Percentiles rank a stretch among this genome's conserved stretches.
Conservation (phyloP, 2,329 filamentous ascomycete species). For the Akanthomyces muscarius region DNA sequence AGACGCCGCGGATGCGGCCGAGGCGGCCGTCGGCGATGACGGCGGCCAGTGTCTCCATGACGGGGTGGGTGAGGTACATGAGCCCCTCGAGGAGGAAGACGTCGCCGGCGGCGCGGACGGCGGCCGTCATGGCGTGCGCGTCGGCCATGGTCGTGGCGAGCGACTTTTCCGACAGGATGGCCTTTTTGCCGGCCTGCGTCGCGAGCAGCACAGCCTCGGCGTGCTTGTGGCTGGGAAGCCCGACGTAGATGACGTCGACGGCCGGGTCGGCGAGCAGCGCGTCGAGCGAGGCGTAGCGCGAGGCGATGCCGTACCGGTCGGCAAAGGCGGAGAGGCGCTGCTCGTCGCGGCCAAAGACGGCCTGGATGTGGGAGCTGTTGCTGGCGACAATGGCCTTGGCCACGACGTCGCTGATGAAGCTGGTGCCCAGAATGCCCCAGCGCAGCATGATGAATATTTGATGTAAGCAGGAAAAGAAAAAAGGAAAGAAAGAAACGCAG, state of each 20-base stretch:
- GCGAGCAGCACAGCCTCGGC: conserved; percentile 25
- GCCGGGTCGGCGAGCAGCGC: conserved; percentile 23
- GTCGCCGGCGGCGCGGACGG: conserved; percentile 19
- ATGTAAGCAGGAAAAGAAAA: not conserved
- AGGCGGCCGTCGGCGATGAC: conserved; percentile 24
- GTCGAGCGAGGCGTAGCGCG: conserved; percentile 22
- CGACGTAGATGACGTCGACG: conserved; percentile 27
- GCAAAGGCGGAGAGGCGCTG: conserved; percentile 25
- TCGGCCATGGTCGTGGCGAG: conserved; percentile 27
- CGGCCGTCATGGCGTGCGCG: conserved; percentile 23
- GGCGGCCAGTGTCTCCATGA: conserved; percentile 24
- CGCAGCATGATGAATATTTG: conserved; percentile 21
- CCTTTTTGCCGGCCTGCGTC: conserved; percentile 23
- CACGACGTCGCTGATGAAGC: conserved; percentile 28
- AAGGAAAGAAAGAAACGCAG: not conserved
- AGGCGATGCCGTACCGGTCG: conserved; percentile 24
- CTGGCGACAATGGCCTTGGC: conserved; percentile 24
- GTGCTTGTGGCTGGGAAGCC: conserved; percentile 27
- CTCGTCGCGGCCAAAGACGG: conserved; percentile 27
- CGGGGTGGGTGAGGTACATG: conserved; percentile 27
- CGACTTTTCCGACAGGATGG: conserved; percentile 28
- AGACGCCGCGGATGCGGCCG: conserved; percentile 23
- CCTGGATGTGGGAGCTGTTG: conserved; percentile 23
- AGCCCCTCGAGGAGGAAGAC: conserved; percentile 28
- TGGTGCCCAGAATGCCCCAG: conserved; percentile 28